Percentiles rank a stretch among this genome's conserved stretches.
phyloP scores from a whole-genome alignment of 768 basidiomycete species.

The Lactarius hengduanensis region DNA sequence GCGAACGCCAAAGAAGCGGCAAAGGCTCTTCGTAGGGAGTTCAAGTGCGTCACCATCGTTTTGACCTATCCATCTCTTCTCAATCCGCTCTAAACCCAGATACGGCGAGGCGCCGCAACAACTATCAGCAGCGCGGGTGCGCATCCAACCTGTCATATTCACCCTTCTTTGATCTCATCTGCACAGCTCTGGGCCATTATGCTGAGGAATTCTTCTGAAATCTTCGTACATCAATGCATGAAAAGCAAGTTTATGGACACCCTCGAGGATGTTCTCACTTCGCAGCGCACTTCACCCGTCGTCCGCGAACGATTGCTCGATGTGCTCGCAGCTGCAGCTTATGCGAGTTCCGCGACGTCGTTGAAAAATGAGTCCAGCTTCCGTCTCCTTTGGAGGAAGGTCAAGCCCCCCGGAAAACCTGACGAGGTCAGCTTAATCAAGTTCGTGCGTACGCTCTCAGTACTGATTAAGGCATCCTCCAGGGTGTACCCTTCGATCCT shows the following conservation, averaged over 20 bases:
- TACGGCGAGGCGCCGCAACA: slow-evolving; percentile 28
- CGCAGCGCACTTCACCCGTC: slow-evolving; percentile 68
- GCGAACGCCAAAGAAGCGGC: slow-evolving; percentile 80
- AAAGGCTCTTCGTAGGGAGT: slow-evolving; percentile 76
- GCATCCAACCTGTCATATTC: neutral
- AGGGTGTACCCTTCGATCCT: slow-evolving; percentile 76
- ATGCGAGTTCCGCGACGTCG: slow-evolving; percentile 49
- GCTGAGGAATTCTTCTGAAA: slow-evolving; percentile 74
- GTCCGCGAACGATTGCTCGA: slow-evolving; percentile 78
- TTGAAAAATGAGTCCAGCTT: slow-evolving; percentile 47
- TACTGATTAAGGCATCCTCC: neutral
- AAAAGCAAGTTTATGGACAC: slow-evolving; percentile 78
- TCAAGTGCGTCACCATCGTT: slow-evolving; percentile 56
- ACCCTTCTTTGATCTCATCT: slow-evolving; percentile 11
- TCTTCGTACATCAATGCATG: slow-evolving; percentile 68
- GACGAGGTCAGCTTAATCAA: slow-evolving; percentile 54
- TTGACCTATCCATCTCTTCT: neutral
- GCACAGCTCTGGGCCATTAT: slow-evolving; percentile 84
- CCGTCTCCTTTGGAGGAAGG: slow-evolving; percentile 72
- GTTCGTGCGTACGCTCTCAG: neutral
- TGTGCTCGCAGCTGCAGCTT: slow-evolving; percentile 81
- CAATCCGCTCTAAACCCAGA: slow-evolving; percentile 17
- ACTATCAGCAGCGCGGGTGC: slow-evolving; percentile 28
- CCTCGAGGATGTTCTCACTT: slow-evolving; percentile 68
- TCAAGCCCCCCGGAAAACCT: slow-evolving; percentile 78